Base-by-base conservation (phyloP, 2,329 filamentous ascomycete species). In the Phialemonium atrogriseum region DNA sequence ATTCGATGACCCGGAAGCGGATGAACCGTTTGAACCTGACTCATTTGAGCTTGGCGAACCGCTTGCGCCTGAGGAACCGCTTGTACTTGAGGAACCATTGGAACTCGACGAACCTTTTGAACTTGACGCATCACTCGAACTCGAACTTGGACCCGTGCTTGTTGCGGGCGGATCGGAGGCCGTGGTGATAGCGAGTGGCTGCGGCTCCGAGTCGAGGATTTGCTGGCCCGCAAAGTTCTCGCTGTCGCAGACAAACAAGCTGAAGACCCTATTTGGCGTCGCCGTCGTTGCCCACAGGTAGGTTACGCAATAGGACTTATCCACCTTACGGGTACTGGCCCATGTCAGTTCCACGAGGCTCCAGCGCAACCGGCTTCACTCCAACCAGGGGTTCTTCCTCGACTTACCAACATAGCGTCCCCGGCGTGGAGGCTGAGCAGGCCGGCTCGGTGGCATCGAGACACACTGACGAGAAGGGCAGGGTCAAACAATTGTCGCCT, bases 211-310 rank as follows among this genome's bases (percentile, higher is more conserved):
- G 3, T 30, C n/a, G 4, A 42, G 30, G 15, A 40, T 35, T 19
- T 34, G 34, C 18, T 37, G 27, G 10, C 35, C 41, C 4, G 43
- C 32, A 27, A 34, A 41, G 3, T 16, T 24, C n/a, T 38, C 28
- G 15, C 31, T 30, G 27, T 42, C 33, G 34, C 44, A 47, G 24
- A 38, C 36, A 30, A 33, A 43, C 17, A 45, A 24, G 6, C 36
- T 44, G 33, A 42, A 70, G 4, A 42, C 22, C 9, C 32, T 20
- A 13, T 40, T 41, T 4, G 44, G 43, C 4, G 39, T 39, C 7
- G 27, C 38, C 4, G 36, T 30, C 5, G 44, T 44, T 6, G 43
- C 40, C 39, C 39, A 47, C 10, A 43, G 32, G 30, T 44, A 45
- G 5, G 38, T 45, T 1, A 35, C 27, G 31, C 41, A 47, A 23